Evolutionary conservation across 768 basidiomycete genomes (phyloP), one percentile per base, ranked within the genome.

Genomic region (Pholiota molesta): DNA sequence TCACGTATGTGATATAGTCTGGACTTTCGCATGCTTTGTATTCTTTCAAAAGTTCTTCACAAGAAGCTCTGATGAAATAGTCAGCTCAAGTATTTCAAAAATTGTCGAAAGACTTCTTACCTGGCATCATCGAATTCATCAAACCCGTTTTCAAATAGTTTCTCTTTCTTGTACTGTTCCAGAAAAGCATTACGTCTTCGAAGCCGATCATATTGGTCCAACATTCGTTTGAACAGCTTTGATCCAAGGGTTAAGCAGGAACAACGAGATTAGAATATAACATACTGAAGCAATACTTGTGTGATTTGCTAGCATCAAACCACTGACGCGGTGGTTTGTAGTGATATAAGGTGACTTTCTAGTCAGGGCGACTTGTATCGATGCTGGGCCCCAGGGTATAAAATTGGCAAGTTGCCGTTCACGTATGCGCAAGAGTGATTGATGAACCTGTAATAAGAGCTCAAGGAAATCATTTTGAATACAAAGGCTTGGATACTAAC

Each of bases 311-410:
- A 99, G 85, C 97, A 99, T 99, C 55, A 99, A 82, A 0, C 97
- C 97, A 73, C 96, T 98, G 59, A 99, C 96, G 13, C 96, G 90
- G 74, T 99, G 95, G 69, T 90, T 92, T 40, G 92, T 88, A 5
- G 87, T 82, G 57, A 97, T 79, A 70, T 97, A 97, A 6, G 95
- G 95, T 16, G 94, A 95, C 68, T 86, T 89, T 61, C 93, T 88
- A 1, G 96, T 97, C 62, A 98, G 78, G 5, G 97, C 97, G 7
- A 99, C 97, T 76, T 99, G 97, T 68, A 97, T 97, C 37, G 95
- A 96, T 5, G 96, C 96, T 0, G 97, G 97, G 13, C 97, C 97
- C 97, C 97, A 99, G 6, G 97, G 97, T 64, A 99, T 98, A 74
- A 99, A 99, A 71, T 93, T 96, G 16, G 97, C 97, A 26, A 99